Evolutionary conservation across 768 basidiomycete species (phyloP), one percentile per base, ranked within the genome.

Genomic region (Suillus luteus): DNA sequence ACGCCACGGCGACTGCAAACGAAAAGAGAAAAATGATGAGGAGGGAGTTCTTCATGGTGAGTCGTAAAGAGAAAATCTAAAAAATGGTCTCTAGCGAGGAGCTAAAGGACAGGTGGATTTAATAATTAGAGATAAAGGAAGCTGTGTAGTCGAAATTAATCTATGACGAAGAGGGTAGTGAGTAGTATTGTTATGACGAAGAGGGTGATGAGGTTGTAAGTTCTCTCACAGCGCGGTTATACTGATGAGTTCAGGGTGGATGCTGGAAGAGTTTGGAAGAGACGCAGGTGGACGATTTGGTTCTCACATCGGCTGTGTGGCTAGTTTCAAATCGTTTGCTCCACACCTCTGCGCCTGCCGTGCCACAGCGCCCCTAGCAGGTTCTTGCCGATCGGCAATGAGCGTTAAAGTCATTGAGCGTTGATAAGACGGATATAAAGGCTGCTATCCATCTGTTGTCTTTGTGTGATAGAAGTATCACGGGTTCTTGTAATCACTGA

Each of bases 81-180:
- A 59, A 12, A 58, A 5, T 60, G 17, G 22, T 40, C 24, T 37
- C 27, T n/a, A 7, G 37, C 2, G n/a, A 37, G 11, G 22, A 35
- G 19, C n/a, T 15, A 59, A 62, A 58, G n/a, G 24, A 58, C 27
- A 58, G 51, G 22, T 3, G 11, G 1, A 40, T 22, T 14, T 33
- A 61, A 52, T 35, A 55, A 22, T 12, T 35, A 31, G 35, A 46
- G 17, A 55, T 22, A 35, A 35, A 19, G 1, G 43, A 41, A 41
- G 61, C 61, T 24, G 7, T 24, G n/a, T 24, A 31, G 15, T 27
- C 1, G 4, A 55, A 58, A 61, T 24, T 17, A 19, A 59, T 11
- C 55, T 59, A 61, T 61, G 60, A 40, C 60, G 60, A 57, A 55
- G 38, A 38, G 60, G 60, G 60, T 38, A 24, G 38, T 40, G 12